A percentile compares a stretch with the other conserved stretches of the same genome.
phyloP scores from a whole-genome alignment of 164 flowering plant genomes.

The Vitis rotundifolia region DNA sequence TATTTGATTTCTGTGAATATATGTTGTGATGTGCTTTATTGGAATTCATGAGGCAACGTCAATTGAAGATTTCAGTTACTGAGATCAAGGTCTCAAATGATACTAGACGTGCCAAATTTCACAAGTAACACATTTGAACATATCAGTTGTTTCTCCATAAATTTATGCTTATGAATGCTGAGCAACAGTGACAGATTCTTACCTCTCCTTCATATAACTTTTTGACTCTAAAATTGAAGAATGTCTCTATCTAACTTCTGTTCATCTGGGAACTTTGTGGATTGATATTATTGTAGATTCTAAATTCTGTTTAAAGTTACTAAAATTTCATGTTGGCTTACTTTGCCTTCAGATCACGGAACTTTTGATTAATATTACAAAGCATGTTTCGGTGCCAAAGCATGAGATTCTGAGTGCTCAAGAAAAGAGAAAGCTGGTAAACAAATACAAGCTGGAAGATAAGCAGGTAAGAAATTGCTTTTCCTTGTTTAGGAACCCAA shows the following conservation, averaged over 20 bases:
- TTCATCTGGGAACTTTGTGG: background rate
- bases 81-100: no score
- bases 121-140: background rate
- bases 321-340: background rate
- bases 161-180: background rate
- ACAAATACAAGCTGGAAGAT: slow-evolving; percentile 20
- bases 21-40: no score
- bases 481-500: no score
- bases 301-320: background rate
- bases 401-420: slow-evolving; percentile 20
- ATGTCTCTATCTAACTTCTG: background rate
- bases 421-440: slow-evolving; percentile 24
- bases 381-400: slow-evolving; percentile 31
- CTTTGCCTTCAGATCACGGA: slow-evolving; percentile 30
- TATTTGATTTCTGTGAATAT: no score
- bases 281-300: background rate
- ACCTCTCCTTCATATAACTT: background rate
- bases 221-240: background rate
- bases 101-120: no score
- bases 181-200: background rate
- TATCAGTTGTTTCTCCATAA: background rate
- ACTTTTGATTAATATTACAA: slow-evolving; percentile 30
- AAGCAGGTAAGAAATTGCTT: slow-evolving; percentile 21
- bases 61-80: no score
- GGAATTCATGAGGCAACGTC: no score